These are phyloP conservation scores for Parathielavia hyrcaniae DNA, from an alignment of 495 filamentous ascomycete species.

Conservation along the genomic window DNA sequence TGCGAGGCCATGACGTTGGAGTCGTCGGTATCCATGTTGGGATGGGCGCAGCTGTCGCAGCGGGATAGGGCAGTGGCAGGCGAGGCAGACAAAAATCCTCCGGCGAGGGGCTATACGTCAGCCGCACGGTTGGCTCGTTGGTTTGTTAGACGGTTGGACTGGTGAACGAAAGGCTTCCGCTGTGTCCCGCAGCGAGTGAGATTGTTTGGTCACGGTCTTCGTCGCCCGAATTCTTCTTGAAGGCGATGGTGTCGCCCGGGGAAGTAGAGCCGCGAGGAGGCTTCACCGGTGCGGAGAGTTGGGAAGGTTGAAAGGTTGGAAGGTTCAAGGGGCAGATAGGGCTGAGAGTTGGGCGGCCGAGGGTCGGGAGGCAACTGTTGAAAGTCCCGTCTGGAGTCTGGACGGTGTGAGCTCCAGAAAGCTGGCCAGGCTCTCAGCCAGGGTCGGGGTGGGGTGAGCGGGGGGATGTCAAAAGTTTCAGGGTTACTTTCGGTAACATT, in stretches of 20 bases:
- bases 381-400: background rate
- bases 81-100: background rate
- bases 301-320: background rate
- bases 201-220: background rate
- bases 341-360: constrained; percentile 31
- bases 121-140: constrained; percentile 7
- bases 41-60: background rate
- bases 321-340: constrained; percentile 19
- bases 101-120: background rate
- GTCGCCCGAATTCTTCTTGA: background rate
- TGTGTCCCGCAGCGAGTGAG: constrained; percentile 17
- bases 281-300: background rate
- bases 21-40: constrained; percentile 37
- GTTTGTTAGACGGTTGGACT: constrained; percentile 6
- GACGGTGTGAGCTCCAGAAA: constrained; percentile 17
- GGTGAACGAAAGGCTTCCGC: constrained; percentile 14
- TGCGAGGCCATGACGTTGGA: constrained; percentile 26
- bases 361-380: constrained; percentile 20
- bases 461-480: constrained; percentile 22
- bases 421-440: background rate
- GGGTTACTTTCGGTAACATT: too few species aligned
- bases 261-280: background rate
- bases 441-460: constrained; percentile 16
- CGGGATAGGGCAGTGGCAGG: background rate
- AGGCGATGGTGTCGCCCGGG: background rate